A percentile compares a stretch with the other conserved stretches of the same genome.
Evolutionary conservation across 352 stramenopile genomes (phyloP).

Genomic region (Thraustochytrium striatum): DNA sequence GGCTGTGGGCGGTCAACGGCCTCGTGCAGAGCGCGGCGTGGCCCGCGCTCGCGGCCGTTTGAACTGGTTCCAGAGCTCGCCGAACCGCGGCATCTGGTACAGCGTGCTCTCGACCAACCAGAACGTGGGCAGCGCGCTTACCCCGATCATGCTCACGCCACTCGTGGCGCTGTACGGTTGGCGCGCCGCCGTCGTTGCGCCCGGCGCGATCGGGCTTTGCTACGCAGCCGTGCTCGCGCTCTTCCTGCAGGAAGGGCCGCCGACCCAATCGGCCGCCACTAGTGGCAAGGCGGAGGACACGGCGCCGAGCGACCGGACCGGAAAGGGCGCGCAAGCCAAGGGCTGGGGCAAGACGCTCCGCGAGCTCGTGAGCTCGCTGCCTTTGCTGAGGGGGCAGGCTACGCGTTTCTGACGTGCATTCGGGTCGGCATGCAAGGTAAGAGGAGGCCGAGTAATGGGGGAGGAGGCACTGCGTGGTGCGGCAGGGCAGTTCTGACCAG

Average conservation of each 20-base stretch:
- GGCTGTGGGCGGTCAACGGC: constrained; percentile 23
- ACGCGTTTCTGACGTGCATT: neutral
- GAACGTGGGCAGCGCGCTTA: constrained; percentile 31
- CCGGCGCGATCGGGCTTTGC: constrained; percentile 1
- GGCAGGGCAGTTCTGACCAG: no score
- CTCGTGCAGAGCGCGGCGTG: constrained; percentile 33
- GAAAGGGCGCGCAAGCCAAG: neutral
- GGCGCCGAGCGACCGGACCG: neutral
- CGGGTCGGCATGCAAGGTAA: constrained; percentile 40
- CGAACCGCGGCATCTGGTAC: constrained; percentile 33
- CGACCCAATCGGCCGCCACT: neutral
- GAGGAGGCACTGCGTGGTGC: neutral
- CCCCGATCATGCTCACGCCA: constrained; percentile 25
- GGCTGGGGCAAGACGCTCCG: constrained; percentile 5
- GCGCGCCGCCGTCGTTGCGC: constrained; percentile 13
- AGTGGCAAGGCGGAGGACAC: neutral
- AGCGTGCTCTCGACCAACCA: constrained; percentile 42
- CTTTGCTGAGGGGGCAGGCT: constrained; percentile 27
- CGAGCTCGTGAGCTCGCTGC: neutral
- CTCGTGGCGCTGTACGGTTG: constrained; percentile 29
- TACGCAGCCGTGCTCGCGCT: constrained; percentile 3
- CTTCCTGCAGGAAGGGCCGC: neutral
- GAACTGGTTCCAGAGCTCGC: constrained; percentile 35
- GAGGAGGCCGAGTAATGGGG: neutral
- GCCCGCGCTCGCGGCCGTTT: constrained; percentile 30